These are phyloP conservation scores for Tuber borchii DNA, from an alignment of 495 filamentous ascomycete species.

Conservation along the genomic window DNA sequence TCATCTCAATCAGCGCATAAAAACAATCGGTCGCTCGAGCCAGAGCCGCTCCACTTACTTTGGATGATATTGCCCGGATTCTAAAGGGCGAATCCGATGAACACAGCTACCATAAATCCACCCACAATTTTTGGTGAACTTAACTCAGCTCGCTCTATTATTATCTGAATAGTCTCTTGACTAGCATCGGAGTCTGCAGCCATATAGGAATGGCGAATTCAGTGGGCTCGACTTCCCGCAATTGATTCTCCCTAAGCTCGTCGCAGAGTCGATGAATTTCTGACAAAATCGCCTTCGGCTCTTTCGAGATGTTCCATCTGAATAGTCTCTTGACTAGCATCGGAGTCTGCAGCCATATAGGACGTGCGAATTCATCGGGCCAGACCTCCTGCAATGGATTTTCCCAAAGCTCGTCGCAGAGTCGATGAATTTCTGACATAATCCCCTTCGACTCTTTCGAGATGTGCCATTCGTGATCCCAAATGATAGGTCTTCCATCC, in stretches of 20 bases:
- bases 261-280: constrained; percentile 56
- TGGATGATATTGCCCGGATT: constrained; percentile 58
- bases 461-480: constrained; percentile 62
- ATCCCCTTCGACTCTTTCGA: too few species aligned
- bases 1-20: constrained; percentile 7
- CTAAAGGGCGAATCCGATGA: constrained; percentile 84
- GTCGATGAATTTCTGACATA: constrained; percentile 54
- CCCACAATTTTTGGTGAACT: constrained; percentile 63
- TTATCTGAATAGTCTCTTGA: constrained; percentile 56
- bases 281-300: constrained; percentile 49
- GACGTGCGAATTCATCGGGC: constrained; percentile 56
- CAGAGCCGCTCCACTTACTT: not conserved
- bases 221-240: constrained; percentile 44
- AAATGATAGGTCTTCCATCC: constrained; percentile 55
- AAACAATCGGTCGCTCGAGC: too few species aligned
- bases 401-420: constrained; percentile 52
- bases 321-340: constrained; percentile 58
- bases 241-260: constrained; percentile 49
- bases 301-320: constrained; percentile 50
- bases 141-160: constrained; percentile 65
- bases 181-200: constrained; percentile 54
- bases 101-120: constrained; percentile 58
- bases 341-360: constrained; percentile 51
- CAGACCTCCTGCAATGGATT: constrained; percentile 43
- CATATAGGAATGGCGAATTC: constrained; percentile 58